Percentiles rank a stretch among this genome's conserved stretches.
These are phyloP conservation scores for Sistotremastrum niveocremeum DNA, from an alignment of 768 basidiomycete genomes.

Conservation along the genomic window DNA sequence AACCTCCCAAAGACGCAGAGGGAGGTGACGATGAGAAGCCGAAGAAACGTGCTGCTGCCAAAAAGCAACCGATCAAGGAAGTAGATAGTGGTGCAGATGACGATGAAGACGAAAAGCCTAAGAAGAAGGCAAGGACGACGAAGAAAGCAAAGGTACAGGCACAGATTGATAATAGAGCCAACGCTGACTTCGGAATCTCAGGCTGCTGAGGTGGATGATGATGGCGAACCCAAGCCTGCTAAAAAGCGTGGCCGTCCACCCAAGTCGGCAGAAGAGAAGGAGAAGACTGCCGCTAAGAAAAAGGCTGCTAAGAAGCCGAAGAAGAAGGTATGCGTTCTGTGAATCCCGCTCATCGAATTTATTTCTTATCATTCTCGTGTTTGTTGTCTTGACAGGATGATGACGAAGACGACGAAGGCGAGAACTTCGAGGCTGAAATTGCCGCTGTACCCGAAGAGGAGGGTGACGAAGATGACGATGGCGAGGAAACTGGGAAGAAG, in stretches of 20 bases:
- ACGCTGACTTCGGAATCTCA: slow-evolving; percentile 11
- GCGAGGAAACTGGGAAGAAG: slow-evolving; percentile 37
- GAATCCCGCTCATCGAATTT: not conserved
- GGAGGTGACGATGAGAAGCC: slow-evolving; percentile 34
- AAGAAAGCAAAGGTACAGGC: slow-evolving; percentile 23
- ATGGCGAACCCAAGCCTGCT: slow-evolving; percentile 37
- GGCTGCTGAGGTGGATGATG: slow-evolving; percentile 19
- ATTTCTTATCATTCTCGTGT: not conserved
- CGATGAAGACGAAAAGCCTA: slow-evolving; percentile 22
- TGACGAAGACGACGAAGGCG: slow-evolving; percentile 27
- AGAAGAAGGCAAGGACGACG: slow-evolving; percentile 21
- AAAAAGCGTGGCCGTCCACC: slow-evolving; percentile 30
- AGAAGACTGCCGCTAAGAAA: slow-evolving; percentile 35
- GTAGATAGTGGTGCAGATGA: slow-evolving; percentile 17
- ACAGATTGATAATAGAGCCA: slow-evolving; percentile 5
- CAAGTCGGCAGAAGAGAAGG: slow-evolving; percentile 29
- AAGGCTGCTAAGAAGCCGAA: slow-evolving; percentile 28
- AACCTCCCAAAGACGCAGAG: slow-evolving; percentile 30
- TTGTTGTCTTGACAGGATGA: slow-evolving; percentile 1
- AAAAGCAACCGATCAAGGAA: slow-evolving; percentile 21
- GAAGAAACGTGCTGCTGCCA: slow-evolving; percentile 32
- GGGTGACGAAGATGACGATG: slow-evolving; percentile 28
- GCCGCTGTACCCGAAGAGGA: slow-evolving; percentile 27
- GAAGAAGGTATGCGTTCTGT: slow-evolving; percentile 2
- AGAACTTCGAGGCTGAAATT: slow-evolving; percentile 33